A percentile compares a stretch with the other conserved stretches of the same genome.
Evolutionary conservation across 108 stramenopile species (phyloP).

Genomic region (Hondaea fermentalgiana): DNA sequence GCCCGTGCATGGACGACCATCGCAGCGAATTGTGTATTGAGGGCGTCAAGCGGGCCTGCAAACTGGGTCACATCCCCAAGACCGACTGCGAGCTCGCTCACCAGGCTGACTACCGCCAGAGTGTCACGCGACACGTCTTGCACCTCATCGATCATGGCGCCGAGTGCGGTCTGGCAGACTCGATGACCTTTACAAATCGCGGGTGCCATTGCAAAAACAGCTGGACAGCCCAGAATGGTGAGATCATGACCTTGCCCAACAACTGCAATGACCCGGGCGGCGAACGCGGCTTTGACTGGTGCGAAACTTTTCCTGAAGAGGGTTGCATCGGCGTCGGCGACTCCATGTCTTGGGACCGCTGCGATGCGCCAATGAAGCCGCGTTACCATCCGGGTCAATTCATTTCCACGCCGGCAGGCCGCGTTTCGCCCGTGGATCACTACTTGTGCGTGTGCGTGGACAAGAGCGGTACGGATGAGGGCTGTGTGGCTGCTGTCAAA

Average conservation of each 20-base stretch:
- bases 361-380: not conserved
- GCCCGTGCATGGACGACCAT: not conserved
- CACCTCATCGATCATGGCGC: not conserved
- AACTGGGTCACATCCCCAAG: not conserved
- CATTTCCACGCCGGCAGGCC: not conserved
- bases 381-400: not conserved
- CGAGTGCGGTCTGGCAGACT: not conserved
- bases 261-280: slow-evolving; percentile 14
- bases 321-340: slow-evolving; percentile 5
- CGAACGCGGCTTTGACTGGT: not conserved
- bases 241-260: not conserved
- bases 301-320: not conserved
- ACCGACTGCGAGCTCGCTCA: not conserved
- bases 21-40: not conserved
- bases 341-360: slow-evolving; percentile 9
- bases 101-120: not conserved
- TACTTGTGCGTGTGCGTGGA: slow-evolving; percentile 1
- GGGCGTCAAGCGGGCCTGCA: not conserved
- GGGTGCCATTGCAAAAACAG: not conserved
- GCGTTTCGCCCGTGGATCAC: not conserved
- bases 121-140: not conserved
- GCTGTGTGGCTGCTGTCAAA: not conserved
- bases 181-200: not conserved
- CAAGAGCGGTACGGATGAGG: not conserved
- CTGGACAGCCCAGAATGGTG: not conserved